Base-by-base conservation (phyloP, 75 land plant genomes). In the Gnetum montanum region DNA sequence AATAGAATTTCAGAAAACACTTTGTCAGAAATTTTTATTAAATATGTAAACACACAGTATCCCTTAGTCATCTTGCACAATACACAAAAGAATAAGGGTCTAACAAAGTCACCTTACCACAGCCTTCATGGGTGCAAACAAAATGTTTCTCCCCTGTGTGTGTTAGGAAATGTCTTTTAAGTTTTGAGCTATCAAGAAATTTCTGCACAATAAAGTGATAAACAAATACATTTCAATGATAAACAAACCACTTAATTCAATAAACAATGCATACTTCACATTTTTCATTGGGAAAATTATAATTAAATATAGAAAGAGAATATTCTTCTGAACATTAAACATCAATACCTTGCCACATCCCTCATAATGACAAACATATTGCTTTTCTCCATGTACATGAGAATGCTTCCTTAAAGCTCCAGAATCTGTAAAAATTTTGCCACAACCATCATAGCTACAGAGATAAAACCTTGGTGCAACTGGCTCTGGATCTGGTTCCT, bases 361-460 rank as follows among this genome's bases (percentile, higher is more conserved):
- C 34, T 88, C 90, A 64, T 76, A 80, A 57, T 71, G 81, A 62
- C 98, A 93, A 52, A 82, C 70, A 61, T 79, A 78, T 64, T 88
- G 94, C 70, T 82, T 82, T 70, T 89, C 98, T 12, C 96, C 96
- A 69, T 93, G 98, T 3, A 85, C 73, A 59, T 88, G 88, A 20
- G 87, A 60, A 62, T 93, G 98, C 66, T 89, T 93, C 68, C 78
- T 74, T 65, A 88, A 61, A 33, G 81, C 73, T 24, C 77, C 77
- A 48, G 68, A 77, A 64, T 93, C 96, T 51, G 77, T 60, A 54
- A 89, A 93, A 23, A 86, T 74, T 54, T 82, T 89, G 22, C 98
- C 95, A 85, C 98, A 93, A 34, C 89, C 88, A 60, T 89, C 96
- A 66, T 70, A 89, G 49, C 81, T 93, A 67, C 98, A 93, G 24